Base-by-base conservation (phyloP, 1,139 yeast genomes). In the Suhomyces bokatorum region DNA sequence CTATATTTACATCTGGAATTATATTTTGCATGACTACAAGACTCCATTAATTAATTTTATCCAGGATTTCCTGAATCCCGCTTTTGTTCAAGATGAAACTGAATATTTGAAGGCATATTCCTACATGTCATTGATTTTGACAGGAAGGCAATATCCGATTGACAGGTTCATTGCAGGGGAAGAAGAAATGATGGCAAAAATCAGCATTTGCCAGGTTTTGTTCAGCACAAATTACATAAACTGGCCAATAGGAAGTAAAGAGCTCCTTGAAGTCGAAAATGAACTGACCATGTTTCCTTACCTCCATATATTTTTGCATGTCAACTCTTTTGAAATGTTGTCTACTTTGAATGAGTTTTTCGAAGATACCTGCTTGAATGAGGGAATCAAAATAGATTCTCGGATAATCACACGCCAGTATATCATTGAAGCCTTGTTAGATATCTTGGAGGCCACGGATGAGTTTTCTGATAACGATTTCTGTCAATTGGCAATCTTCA, bases 91-190 rank as follows among this genome's bases (percentile, higher is more conserved):
- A 8, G n/a, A 33, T 7, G 46, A 46, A 5, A 56, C 59, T 2
- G 66, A 67, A 22, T 51, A 59, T 17, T 45, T 49, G 8, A 74
- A 71, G 49, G 78, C 81, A 0, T 87, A 70, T 53, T 70, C 83
- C 0, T 90, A 85, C 58, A 60, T 90, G 53, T 73, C 90, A 0
- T 84, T 80, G 54, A 68, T 83, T n/a, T 66, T 88, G 35, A 83
- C 90, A 0, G 95, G 96, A 1, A 67, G 90, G 40, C 84, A 84
- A 47, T 90, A 83, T 58, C 97, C 97, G 0, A 82, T 85, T 0
- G 91, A 83, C 13, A 64, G 69, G 31, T 63, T 62, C 17, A 70
- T 85, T 29, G 65, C 62, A 12, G 47, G 43, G 1, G 63, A 53
- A 32, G 58, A 51, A 30, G 63, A 51, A 41, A 44, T 48, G 1